Evolutionary conservation across 2,329 filamentous ascomycete genomes (phyloP), one percentile per base, ranked within the genome.

Genomic region (Aaosphaeria pasadenensis): DNA sequence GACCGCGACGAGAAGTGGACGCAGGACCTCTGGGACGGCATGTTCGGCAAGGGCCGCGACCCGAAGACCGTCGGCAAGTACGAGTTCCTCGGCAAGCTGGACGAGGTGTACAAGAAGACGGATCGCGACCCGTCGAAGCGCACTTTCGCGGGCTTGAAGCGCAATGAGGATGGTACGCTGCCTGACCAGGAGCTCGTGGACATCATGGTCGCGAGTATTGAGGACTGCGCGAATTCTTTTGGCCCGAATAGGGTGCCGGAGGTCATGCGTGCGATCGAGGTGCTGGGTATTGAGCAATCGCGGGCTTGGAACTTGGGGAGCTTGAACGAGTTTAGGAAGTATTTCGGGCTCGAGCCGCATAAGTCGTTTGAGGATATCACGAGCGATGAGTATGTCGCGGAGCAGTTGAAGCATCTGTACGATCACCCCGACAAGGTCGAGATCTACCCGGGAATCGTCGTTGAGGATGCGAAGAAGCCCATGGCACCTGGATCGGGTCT

Each of bases 331-430:
- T 95, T 94, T 76, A 81, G 89, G 45, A 85, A 87, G 65, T 88
- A 91, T 72, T 91, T 92, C 58, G 84, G 85, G 1, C 75, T 95
- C 5, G 87, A 88, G 70, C 80, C 82, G 0, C 86, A 95, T 62
- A 82, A 85, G 24, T 87, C 77, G 0, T 95, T 95, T 51, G 87
- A 91, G 65, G 88, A 91, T 44, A 91, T 95, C 72, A 94, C 91
- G 67, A 83, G 83, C 0, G 86, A 95, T 58, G 85, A 84, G 0
- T 79, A 82, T 40, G 80, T 92, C 11, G 81, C 87, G 2, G 78
- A 86, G 42, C 75, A 82, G 29, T 76, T 94, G 7, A 64, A 60
- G 46, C 63, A 67, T 49, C 62, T 75, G 7, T 91, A 91, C 65
- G 86, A 88, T 51, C 86, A 90, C 61, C 87, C 88, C 0, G 89